These are phyloP conservation scores for Zygosaccharomyces pseudobailii DNA, from an alignment of 1,139 yeast genomes.

Conservation along the genomic window DNA sequence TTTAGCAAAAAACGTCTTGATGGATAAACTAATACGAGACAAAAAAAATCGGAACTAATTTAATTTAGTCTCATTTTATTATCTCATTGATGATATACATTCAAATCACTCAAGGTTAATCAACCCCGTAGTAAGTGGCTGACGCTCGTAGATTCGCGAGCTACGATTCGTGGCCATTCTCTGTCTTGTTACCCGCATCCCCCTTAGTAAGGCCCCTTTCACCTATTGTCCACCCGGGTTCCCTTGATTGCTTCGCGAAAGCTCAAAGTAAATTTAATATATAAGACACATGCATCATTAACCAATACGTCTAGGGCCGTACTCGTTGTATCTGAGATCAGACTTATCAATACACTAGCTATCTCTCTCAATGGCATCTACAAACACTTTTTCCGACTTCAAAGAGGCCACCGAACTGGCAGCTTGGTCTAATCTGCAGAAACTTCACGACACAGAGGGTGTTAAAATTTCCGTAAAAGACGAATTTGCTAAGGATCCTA, in stretches of 20 bases:
- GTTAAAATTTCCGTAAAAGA: conserved; percentile 67
- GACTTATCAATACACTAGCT: background rate
- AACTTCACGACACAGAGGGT: conserved; percentile 62
- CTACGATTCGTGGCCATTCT: background rate
- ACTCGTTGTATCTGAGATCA: background rate
- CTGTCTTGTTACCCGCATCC: background rate
- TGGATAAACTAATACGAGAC: background rate
- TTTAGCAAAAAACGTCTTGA: background rate
- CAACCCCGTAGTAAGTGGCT: background rate
- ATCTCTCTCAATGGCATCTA: conserved; percentile 18
- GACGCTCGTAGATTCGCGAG: background rate
- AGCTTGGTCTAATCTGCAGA: conserved; percentile 78
- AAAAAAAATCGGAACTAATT: background rate
- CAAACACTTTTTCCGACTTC: conserved; percentile 44
- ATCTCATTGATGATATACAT: background rate
- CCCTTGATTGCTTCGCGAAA: background rate
- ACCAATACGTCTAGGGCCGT: background rate
- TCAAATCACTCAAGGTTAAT: background rate
- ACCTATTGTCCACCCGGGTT: background rate
- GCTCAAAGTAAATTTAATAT: background rate
- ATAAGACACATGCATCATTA: too few relatives aligned
- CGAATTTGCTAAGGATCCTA: conserved; percentile 68
- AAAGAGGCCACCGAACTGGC: conserved; percentile 70
- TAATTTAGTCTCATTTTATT: background rate
- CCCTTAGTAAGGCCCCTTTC: background rate